Conservation (phyloP, 495 filamentous ascomycete species). For the Aspergillus olivimuriae region DNA sequence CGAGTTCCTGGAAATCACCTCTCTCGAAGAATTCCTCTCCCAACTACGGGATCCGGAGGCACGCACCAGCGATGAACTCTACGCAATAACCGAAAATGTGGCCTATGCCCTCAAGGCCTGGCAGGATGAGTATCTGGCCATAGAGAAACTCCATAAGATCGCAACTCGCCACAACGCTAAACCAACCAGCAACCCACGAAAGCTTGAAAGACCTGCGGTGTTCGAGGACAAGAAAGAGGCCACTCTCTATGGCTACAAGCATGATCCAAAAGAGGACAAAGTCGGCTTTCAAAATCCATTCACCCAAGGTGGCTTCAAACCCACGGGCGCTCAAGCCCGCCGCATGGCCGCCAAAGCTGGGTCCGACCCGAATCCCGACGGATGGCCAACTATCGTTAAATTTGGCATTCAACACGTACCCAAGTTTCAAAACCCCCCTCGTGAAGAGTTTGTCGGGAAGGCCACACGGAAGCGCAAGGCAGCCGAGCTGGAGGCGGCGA, state of each 20-base stretch:
- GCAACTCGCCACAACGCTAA: conserved; percentile 34
- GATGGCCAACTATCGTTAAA: conserved; percentile 27
- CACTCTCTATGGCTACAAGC: conserved; percentile 37
- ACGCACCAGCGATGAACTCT: conserved; percentile 43
- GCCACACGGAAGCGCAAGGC: conserved; percentile 41
- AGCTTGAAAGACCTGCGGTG: conserved; percentile 17
- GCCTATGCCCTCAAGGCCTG: conserved; percentile 48
- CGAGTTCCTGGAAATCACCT: conserved; percentile 40
- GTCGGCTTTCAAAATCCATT: conserved; percentile 33
- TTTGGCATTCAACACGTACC: conserved; percentile 31
- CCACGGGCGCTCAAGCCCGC: conserved; percentile 33
- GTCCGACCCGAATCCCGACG: conserved; percentile 33
- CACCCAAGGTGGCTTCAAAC: conserved; percentile 38
- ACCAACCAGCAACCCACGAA: conserved; percentile 18
- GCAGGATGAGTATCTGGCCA: conserved; percentile 58
- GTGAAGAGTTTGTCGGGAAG: conserved; percentile 48
- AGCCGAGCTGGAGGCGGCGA: conserved; percentile 32
- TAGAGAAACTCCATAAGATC: conserved; percentile 50
- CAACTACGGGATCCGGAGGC: conserved; percentile 32
- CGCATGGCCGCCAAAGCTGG: conserved; percentile 33
- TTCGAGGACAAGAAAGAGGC: conserved; percentile 40
- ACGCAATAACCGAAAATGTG: conserved; percentile 45
- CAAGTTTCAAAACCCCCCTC: conserved; percentile 41
- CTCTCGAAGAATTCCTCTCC: conserved; percentile 26
- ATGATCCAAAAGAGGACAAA: conserved; percentile 24